Conservation (phyloP, 768 basidiomycete genomes). For the Piloderma croceum region DNA sequence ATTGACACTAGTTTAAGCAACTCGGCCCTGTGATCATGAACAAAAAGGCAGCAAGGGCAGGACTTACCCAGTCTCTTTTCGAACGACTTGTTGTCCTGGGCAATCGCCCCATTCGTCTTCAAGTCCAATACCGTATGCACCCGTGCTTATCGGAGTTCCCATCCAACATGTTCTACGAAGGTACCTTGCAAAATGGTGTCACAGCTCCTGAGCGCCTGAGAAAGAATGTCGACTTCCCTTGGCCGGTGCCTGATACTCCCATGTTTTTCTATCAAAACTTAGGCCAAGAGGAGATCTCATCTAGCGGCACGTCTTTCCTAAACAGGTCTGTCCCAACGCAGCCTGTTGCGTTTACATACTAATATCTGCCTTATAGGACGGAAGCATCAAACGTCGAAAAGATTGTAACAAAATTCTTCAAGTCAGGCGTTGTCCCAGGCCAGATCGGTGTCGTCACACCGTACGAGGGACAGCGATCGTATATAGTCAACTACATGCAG, state of each 20-base stretch:
- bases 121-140: slow-evolving; percentile 99
- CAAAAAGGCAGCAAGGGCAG: slow-evolving; percentile 99
- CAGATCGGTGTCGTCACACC: slow-evolving; percentile 99
- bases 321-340: slow-evolving; percentile 57
- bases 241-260: slow-evolving; percentile 94
- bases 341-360: slow-evolving; percentile 5
- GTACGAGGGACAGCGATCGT: slow-evolving; percentile 97
- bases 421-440: slow-evolving; percentile 89
- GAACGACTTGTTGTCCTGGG: slow-evolving; percentile 93
- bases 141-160: slow-evolving; percentile 99
- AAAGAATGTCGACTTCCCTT: slow-evolving; percentile 99
- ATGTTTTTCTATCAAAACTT: slow-evolving; percentile 99
- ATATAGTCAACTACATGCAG: slow-evolving; percentile 99
- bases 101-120: slow-evolving; percentile 95
- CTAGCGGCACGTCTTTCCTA: slow-evolving; percentile 96
- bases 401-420: slow-evolving; percentile 99
- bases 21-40: slow-evolving; percentile 99
- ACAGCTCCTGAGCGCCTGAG: slow-evolving; percentile 95
- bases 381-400: slow-evolving; percentile 99
- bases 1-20: slow-evolving; percentile 45
- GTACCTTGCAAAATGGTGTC: slow-evolving; percentile 96
- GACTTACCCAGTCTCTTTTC: slow-evolving; percentile 95
- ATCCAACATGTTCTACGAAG: slow-evolving; percentile 99
- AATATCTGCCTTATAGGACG: background rate
- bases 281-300: slow-evolving; percentile 98